Evolutionary conservation across 1,284 basidiomycete species (phyloP).

Genomic region (Amylostereum chailletii): DNA sequence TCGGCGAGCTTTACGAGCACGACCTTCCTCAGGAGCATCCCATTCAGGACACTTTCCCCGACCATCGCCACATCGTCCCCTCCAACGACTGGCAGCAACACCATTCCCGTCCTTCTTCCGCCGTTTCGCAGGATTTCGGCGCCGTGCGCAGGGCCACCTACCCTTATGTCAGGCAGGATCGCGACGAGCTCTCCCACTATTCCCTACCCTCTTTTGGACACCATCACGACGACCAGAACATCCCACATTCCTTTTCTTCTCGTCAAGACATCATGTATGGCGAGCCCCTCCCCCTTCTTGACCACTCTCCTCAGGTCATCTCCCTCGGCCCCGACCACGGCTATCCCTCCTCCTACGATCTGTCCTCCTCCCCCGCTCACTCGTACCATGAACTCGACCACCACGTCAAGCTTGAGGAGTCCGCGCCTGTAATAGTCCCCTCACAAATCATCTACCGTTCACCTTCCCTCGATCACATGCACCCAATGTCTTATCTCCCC

Average conservation of each 20-base stretch:
- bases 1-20: slow-evolving; percentile 56
- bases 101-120: slow-evolving; percentile 18
- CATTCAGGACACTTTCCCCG: slow-evolving; percentile 19
- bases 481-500: slow-evolving; percentile 36
- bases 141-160: slow-evolving; percentile 60
- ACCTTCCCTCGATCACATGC: slow-evolving; percentile 24
- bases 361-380: slow-evolving; percentile 37
- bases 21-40: slow-evolving; percentile 26
- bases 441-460: slow-evolving; percentile 42
- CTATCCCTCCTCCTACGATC: slow-evolving; percentile 20
- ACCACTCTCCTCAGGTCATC: slow-evolving; percentile 34
- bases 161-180: slow-evolving; percentile 64
- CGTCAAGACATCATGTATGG: slow-evolving; percentile 30
- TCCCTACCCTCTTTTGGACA: slow-evolving; percentile 15
- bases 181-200: slow-evolving; percentile 32
- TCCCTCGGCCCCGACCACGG: slow-evolving; percentile 26
- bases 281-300: slow-evolving; percentile 28
- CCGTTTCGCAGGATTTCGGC: slow-evolving; percentile 33
- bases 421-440: slow-evolving; percentile 46
- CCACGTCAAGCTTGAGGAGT: slow-evolving; percentile 57
- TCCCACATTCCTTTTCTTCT: slow-evolving; percentile 23
- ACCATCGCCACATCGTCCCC: slow-evolving; percentile 24
- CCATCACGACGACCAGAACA: slow-evolving; percentile 23
- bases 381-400: slow-evolving; percentile 36
- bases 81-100: slow-evolving; percentile 28